Percentiles rank a stretch among this genome's conserved stretches.
phyloP scores from a whole-genome alignment of 768 basidiomycete species.

The Pisolithus tinctorius region DNA sequence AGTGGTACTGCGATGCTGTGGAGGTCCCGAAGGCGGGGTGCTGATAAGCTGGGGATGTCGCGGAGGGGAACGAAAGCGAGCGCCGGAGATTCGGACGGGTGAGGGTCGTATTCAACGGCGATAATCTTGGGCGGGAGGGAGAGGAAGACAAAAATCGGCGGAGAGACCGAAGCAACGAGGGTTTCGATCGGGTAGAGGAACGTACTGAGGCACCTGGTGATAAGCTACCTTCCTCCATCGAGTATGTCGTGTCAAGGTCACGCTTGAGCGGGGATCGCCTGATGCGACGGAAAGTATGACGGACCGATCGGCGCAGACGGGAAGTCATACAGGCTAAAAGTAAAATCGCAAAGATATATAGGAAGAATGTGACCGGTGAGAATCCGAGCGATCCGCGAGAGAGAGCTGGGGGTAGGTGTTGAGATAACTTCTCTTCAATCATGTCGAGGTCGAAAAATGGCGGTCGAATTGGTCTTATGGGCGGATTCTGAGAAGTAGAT shows the following conservation, averaged over 20 bases:
- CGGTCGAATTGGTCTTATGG: slow-evolving; percentile 59
- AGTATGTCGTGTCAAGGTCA: slow-evolving; percentile 20
- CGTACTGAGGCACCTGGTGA: slow-evolving; percentile 10
- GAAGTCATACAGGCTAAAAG: slow-evolving; percentile 39
- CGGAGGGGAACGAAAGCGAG: background rate
- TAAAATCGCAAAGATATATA: slow-evolving; percentile 42
- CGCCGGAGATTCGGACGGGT: background rate
- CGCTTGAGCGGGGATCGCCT: slow-evolving; percentile 37
- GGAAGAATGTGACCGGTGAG: slow-evolving; percentile 56
- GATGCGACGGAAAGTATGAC: slow-evolving; percentile 36
- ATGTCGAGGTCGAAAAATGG: slow-evolving; percentile 51
- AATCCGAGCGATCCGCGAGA: slow-evolving; percentile 64
- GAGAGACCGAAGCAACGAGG: slow-evolving; percentile 22
- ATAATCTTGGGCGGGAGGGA: slow-evolving; percentile 15
- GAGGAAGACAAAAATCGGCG: slow-evolving; percentile 21
- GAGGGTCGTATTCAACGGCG: slow-evolving; percentile 13
- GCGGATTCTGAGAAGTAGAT: slow-evolving; percentile 37
- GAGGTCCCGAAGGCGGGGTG: slow-evolving; percentile 20
- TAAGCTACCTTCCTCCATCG: slow-evolving; percentile 42
- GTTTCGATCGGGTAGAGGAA: slow-evolving; percentile 10
- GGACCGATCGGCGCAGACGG: slow-evolving; percentile 54
- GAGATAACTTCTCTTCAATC: slow-evolving; percentile 56
- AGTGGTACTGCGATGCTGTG: slow-evolving; percentile 28
- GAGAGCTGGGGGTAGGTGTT: slow-evolving; percentile 61
- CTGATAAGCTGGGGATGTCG: slow-evolving; percentile 10